phyloP scores from a whole-genome alignment of 345 rosid genomes.

The Angophora floribunda region DNA sequence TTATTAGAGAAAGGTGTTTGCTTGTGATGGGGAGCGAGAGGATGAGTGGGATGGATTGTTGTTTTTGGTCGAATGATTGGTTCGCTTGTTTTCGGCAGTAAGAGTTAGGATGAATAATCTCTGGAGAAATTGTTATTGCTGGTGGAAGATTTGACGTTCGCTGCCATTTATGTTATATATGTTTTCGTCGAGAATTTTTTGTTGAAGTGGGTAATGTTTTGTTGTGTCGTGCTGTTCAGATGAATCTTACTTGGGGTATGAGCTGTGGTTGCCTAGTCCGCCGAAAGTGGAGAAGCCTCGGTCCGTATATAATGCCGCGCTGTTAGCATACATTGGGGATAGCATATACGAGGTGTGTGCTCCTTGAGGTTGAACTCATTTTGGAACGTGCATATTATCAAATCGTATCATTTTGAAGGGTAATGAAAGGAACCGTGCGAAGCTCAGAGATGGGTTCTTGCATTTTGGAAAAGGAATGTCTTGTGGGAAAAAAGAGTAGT shows the following conservation, averaged over 20 bases:
- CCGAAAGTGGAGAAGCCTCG: constrained; percentile 70
- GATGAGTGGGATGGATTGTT: neutral
- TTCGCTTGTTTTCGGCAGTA: neutral
- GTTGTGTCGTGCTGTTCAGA: neutral
- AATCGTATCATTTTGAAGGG: neutral
- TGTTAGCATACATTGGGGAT: constrained; percentile 51
- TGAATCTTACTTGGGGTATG: constrained; percentile 48
- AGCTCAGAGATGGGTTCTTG: neutral
- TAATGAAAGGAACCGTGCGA: neutral
- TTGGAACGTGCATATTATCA: neutral
- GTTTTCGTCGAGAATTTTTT: neutral
- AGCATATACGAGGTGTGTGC: constrained; percentile 65
- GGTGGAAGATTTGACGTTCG: neutral
- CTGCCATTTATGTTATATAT: neutral
- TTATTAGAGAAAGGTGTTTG: neutral
- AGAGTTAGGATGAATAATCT: neutral
- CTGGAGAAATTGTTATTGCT: neutral
- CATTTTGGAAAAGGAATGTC: neutral
- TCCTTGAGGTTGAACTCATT: neutral
- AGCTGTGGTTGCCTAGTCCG: constrained; percentile 45
- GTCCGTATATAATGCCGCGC: constrained; percentile 32
- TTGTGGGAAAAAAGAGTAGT: neutral
- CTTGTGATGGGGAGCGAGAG: neutral
- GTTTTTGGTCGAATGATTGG: neutral
- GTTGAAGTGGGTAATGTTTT: neutral